phyloP scores from a whole-genome alignment of 2,329 filamentous ascomycete genomes.

The Pleurostoma richardsiae region DNA sequence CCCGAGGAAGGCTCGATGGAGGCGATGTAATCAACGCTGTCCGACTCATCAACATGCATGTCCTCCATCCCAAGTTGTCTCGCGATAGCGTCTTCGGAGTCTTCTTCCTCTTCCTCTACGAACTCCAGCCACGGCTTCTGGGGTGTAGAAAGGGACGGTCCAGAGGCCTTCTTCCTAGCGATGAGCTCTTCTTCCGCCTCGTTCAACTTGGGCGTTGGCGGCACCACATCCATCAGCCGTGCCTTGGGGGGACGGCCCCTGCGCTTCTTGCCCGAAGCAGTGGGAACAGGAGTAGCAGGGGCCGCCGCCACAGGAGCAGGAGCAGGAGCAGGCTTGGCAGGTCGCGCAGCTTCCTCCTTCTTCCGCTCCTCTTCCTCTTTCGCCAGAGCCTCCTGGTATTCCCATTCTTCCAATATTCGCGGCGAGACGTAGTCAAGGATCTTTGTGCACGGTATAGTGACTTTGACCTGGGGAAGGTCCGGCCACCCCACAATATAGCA shows the following conservation, averaged over 20 bases:
- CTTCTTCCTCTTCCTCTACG: slow-evolving; percentile 15
- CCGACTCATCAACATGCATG: slow-evolving; percentile 1
- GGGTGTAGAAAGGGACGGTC: slow-evolving; percentile 33
- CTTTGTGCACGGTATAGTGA: slow-evolving; percentile 38
- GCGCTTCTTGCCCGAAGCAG: slow-evolving; percentile 1
- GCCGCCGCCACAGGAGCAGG: background rate
- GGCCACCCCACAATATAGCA: slow-evolving; percentile 51
- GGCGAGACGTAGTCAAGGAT: slow-evolving; percentile 56
- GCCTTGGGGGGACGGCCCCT: slow-evolving; percentile 8
- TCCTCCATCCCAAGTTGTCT: background rate
- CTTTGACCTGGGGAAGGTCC: slow-evolving; percentile 43
- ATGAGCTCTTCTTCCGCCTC: slow-evolving; percentile 18
- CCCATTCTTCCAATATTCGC: slow-evolving; percentile 50
- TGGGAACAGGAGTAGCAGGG: background rate
- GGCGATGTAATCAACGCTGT: slow-evolving; percentile 1
- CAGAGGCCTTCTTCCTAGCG: slow-evolving; percentile 19
- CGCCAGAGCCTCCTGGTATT: slow-evolving; percentile 37
- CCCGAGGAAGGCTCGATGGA: background rate
- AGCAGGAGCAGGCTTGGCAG: background rate
- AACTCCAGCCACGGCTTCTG: slow-evolving; percentile 23
- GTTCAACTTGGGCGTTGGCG: slow-evolving; percentile 5
- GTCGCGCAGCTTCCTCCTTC: slow-evolving; percentile 1
- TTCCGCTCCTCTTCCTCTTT: slow-evolving; percentile 19
- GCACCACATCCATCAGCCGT: background rate
- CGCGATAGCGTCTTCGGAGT: slow-evolving; percentile 1